Evolutionary conservation across 2,329 filamentous ascomycete species (phyloP).

Genomic region (Nemania abortiva): DNA sequence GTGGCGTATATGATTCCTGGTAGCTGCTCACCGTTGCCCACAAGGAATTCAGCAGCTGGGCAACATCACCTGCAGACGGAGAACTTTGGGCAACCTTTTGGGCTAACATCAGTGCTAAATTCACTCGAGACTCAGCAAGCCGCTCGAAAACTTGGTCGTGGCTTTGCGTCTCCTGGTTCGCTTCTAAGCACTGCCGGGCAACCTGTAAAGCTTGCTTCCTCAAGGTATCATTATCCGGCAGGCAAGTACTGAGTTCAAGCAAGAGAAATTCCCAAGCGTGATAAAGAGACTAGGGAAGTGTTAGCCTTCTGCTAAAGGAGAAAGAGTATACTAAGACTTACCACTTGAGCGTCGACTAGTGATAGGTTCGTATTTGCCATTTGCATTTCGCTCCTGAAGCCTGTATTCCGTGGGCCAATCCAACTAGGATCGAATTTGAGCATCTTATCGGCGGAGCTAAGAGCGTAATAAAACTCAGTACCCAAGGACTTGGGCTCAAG

Average conservation of each 20-base stretch:
- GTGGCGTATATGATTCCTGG: slow-evolving; percentile 65
- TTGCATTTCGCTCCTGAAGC: slow-evolving; percentile 85
- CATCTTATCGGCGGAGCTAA: slow-evolving; percentile 79
- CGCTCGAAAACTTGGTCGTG: slow-evolving; percentile 85
- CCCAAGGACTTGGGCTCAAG: slow-evolving; percentile 76
- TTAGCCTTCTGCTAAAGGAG: slow-evolving; percentile 43
- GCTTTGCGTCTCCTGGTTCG: slow-evolving; percentile 79
- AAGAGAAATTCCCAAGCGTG: slow-evolving; percentile 91
- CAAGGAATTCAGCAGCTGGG: slow-evolving; percentile 63
- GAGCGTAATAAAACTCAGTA: slow-evolving; percentile 84
- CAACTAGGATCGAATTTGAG: slow-evolving; percentile 83
- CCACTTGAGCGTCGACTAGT: slow-evolving; percentile 90
- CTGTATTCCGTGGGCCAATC: slow-evolving; percentile 75
- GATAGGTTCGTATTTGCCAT: slow-evolving; percentile 92
- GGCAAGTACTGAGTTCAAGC: slow-evolving; percentile 79
- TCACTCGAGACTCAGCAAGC: slow-evolving; percentile 80
- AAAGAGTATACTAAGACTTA: slow-evolving; percentile 63
- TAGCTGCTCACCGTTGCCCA: slow-evolving; percentile 66
- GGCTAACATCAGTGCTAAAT: slow-evolving; percentile 83
- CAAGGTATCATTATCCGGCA: slow-evolving; percentile 66
- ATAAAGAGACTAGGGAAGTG: slow-evolving; percentile 73
- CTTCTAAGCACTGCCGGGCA: slow-evolving; percentile 79
- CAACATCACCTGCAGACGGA: slow-evolving; percentile 63
- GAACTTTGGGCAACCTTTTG: slow-evolving; percentile 78
- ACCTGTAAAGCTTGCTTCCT: slow-evolving; percentile 79